Conservation (phyloP, 805 yeast species). For the Lipomyces oligophaga region DNA sequence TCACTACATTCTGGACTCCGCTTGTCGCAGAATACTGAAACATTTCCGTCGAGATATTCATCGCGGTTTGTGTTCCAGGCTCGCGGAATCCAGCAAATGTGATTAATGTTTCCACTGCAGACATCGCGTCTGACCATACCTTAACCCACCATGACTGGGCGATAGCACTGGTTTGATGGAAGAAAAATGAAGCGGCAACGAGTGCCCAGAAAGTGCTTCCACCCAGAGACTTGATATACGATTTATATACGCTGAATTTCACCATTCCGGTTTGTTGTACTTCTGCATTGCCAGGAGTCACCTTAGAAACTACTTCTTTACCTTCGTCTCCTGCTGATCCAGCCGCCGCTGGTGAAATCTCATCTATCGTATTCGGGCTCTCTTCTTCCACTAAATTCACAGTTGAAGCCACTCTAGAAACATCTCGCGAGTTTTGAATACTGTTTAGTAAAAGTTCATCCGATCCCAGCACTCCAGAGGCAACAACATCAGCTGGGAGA, state of each 20-base stretch:
- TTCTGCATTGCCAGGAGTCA: slow-evolving; percentile 59
- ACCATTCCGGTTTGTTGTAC: slow-evolving; percentile 82
- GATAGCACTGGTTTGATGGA: slow-evolving; percentile 60
- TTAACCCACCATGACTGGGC: slow-evolving; percentile 88
- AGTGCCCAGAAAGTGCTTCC: slow-evolving; percentile 50
- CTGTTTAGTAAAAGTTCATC: slow-evolving; percentile 42
- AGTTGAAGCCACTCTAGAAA: slow-evolving; percentile 62
- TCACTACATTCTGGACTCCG: slow-evolving; percentile 16
- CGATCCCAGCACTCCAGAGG: slow-evolving; percentile 71
- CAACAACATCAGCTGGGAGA: slow-evolving; percentile 43
- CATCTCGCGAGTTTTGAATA: slow-evolving; percentile 31
- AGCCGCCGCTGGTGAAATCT: slow-evolving; percentile 65
- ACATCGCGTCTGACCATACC: slow-evolving; percentile 56
- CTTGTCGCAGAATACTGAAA: slow-evolving; percentile 14
- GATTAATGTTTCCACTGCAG: slow-evolving; percentile 7
- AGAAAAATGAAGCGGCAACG: slow-evolving; percentile 47
- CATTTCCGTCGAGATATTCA: neutral
- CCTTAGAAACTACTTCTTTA: slow-evolving; percentile 84
- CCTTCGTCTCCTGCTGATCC: slow-evolving; percentile 65
- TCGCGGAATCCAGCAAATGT: neutral
- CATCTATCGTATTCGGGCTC: slow-evolving; percentile 66
- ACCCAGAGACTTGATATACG: slow-evolving; percentile 69
- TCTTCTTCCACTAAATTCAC: slow-evolving; percentile 78
- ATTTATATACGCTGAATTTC: slow-evolving; percentile 61
- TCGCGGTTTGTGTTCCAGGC: neutral